A percentile compares a stretch with the other conserved stretches of the same genome.
Conservation (phyloP, 2,329 filamentous ascomycete genomes). For the Sporothrix schenckii region DNA sequence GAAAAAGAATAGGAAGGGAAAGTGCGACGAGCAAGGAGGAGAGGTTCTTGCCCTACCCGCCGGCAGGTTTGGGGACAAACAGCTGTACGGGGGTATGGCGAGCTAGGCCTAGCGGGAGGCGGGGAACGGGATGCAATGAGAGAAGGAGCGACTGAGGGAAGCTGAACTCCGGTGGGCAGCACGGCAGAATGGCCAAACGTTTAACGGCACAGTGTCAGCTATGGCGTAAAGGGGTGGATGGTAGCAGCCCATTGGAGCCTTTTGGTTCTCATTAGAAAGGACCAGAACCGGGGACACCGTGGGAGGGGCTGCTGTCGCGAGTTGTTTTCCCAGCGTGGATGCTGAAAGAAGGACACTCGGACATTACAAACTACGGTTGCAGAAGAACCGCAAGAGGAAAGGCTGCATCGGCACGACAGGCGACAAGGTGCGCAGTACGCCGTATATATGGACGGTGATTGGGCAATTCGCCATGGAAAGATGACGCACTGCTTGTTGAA, state of each 20-base stretch:
- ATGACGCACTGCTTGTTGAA: background rate
- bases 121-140: slow-evolving; percentile 15
- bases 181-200: slow-evolving; percentile 3
- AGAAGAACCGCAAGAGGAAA: slow-evolving; percentile 12
- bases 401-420: background rate
- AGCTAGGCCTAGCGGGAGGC: slow-evolving; percentile 30
- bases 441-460: background rate
- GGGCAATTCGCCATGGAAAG: slow-evolving; percentile 7
- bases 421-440: background rate
- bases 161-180: background rate
- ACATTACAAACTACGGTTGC: background rate
- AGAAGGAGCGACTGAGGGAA: slow-evolving; percentile 16
- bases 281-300: background rate
- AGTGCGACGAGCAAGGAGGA: slow-evolving; percentile 8
- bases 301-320: slow-evolving; percentile 2
- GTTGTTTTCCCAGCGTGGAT: background rate
- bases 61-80: slow-evolving; percentile 8
- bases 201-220: background rate
- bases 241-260: no score
- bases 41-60: background rate
- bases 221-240: background rate
- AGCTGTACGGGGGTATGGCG: background rate
- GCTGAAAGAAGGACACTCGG: background rate
- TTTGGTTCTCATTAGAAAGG: background rate
- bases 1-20: background rate